Evolutionary conservation across 1,284 basidiomycete species (phyloP).

Genomic region (Fomitopsis pinicola): DNA sequence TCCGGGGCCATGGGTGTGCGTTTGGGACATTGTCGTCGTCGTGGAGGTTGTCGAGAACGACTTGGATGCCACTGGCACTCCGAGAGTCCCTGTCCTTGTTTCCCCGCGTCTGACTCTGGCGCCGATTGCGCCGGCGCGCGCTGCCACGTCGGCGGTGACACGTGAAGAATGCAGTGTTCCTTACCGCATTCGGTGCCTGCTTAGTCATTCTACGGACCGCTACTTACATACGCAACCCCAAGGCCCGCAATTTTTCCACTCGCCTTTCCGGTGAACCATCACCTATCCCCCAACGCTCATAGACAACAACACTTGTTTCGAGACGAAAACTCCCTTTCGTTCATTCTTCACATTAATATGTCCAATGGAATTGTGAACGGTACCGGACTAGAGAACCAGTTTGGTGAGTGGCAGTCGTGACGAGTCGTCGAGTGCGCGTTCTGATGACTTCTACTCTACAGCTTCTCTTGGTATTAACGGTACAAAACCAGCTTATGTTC

Average conservation of each 20-base stretch:
- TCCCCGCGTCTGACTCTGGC: background rate
- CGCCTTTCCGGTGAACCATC: conserved; percentile 35
- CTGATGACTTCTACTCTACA: conserved; percentile 19
- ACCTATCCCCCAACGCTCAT: conserved; percentile 27
- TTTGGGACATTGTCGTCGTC: conserved; percentile 21
- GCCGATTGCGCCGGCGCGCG: background rate
- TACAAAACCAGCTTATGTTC: conserved; percentile 84
- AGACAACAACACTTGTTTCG: conserved; percentile 27
- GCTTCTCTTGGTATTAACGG: conserved; percentile 71
- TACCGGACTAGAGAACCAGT: conserved; percentile 76
- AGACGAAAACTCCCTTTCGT: conserved; percentile 19
- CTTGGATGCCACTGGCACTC: background rate
- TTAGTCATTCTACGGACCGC: conserved; percentile 14
- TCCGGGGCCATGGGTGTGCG: conserved; percentile 33
- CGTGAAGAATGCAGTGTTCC: background rate
- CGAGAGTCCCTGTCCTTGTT: background rate
- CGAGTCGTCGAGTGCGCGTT: conserved; percentile 14
- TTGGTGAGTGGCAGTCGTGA: conserved; percentile 51
- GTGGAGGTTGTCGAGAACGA: background rate
- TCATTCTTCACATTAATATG: conserved; percentile 57
- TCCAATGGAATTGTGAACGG: conserved; percentile 85
- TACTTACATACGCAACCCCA: conserved; percentile 19
- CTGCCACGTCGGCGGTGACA: conserved; percentile 4
- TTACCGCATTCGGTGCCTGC: background rate
- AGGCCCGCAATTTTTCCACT: conserved; percentile 21